Conservation (phyloP, 2,329 filamentous ascomycete genomes). For the Rhinocladiella similis region DNA sequence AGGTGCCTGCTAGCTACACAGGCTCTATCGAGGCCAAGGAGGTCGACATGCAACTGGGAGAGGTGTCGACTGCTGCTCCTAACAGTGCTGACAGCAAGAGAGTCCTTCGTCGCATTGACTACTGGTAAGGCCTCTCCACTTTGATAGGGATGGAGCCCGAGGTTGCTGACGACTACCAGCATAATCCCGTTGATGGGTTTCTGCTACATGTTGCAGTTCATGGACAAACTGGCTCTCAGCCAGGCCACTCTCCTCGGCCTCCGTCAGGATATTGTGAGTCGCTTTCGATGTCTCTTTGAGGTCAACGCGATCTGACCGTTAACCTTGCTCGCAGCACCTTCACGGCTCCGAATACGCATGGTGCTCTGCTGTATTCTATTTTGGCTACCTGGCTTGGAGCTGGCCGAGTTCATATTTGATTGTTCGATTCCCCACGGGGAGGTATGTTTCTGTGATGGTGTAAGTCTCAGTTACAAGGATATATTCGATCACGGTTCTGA, state of each 20-base stretch:
- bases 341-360: slow-evolving; percentile 33
- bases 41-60: neutral
- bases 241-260: slow-evolving; percentile 33
- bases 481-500: neutral
- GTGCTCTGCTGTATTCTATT: slow-evolving; percentile 35
- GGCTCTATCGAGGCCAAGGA: neutral
- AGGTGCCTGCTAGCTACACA: neutral
- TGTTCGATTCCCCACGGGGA: slow-evolving; percentile 30
- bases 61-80: neutral
- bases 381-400: slow-evolving; percentile 34
- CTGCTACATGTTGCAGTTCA: slow-evolving; percentile 34
- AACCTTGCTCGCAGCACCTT: slow-evolving; percentile 28
- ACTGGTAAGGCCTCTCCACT: neutral
- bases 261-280: slow-evolving; percentile 27
- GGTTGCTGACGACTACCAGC: slow-evolving; percentile 6
- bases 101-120: slow-evolving; percentile 1
- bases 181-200: slow-evolving; percentile 34
- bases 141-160: neutral
- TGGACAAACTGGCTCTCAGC: slow-evolving; percentile 37
- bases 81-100: neutral
- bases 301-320: neutral
- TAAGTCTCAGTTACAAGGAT: neutral
- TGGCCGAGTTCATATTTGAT: slow-evolving; percentile 32
- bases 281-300: no score
- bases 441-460: slow-evolving; percentile 32